These are phyloP conservation scores for Leucaena leucocephala DNA, from an alignment of 306 rosid genomes.

Conservation along the genomic window DNA sequence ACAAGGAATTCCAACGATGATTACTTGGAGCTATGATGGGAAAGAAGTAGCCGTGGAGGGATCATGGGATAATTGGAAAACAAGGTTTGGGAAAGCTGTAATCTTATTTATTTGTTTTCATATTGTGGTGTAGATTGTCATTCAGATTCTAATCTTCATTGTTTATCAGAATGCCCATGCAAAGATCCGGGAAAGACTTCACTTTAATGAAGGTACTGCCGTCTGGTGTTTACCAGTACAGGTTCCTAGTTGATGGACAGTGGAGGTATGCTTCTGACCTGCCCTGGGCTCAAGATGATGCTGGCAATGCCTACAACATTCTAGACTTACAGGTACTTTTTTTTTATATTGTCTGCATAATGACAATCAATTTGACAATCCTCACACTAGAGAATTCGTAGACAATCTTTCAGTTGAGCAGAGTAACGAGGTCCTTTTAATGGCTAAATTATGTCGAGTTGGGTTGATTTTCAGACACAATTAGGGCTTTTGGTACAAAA, in stretches of 20 bases:
- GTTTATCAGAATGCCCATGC: constrained; percentile 70
- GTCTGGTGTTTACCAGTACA: constrained; percentile 97
- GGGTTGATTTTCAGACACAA: neutral
- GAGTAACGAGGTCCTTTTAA: neutral
- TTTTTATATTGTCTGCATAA: constrained; percentile 8
- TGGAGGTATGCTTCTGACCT: constrained; percentile 84
- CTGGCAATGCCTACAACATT: constrained; percentile 74
- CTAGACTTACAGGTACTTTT: constrained; percentile 84
- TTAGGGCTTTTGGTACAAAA: constrained; percentile 24
- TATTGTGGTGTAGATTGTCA: constrained; percentile 31
- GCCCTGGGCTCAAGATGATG: constrained; percentile 80
- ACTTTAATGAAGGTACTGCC: constrained; percentile 91
- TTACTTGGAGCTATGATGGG: constrained; percentile 90
- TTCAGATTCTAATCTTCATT: constrained; percentile 35
- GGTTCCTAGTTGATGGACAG: constrained; percentile 92
- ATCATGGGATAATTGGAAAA: constrained; percentile 97
- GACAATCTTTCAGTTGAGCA: neutral
- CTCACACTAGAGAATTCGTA: neutral
- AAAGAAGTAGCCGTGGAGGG: constrained; percentile 92
- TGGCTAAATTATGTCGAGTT: constrained; percentile 3
- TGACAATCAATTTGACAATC: constrained; percentile 26
- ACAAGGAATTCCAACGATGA: constrained; percentile 93
- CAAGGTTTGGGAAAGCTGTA: constrained; percentile 53
- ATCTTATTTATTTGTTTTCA: constrained; percentile 26
- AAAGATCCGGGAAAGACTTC: constrained; percentile 97